Evolutionary conservation across 1,284 basidiomycete genomes (phyloP).

Genomic region (Sporisorium iseilematis-ciliati): DNA sequence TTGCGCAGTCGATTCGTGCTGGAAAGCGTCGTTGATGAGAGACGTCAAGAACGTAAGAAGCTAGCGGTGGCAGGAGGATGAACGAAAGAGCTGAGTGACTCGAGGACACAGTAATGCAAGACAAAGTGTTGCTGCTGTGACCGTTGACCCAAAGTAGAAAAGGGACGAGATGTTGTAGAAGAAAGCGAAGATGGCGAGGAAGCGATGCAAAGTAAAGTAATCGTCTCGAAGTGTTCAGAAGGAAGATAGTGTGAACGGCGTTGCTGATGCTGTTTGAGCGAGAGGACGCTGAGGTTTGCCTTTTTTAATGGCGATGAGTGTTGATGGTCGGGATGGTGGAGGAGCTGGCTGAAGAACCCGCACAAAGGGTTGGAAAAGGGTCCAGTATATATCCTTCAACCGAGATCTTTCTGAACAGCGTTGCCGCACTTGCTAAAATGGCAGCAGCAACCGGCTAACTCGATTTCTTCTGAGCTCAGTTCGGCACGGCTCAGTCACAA

Average conservation of each 20-base stretch:
- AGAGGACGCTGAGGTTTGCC: not conserved
- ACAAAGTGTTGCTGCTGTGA: not conserved
- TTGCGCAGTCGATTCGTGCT: too few relatives aligned
- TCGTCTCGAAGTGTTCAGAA: not conserved
- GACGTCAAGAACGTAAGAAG: not conserved
- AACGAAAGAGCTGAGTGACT: not conserved
- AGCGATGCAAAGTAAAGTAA: too few relatives aligned
- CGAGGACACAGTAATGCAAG: not conserved
- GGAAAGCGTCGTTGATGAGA: too few relatives aligned
- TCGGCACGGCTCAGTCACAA: too few relatives aligned
- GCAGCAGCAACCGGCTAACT: not conserved
- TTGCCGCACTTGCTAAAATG: not conserved
- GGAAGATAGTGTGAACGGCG: not conserved
- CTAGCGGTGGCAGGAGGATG: not conserved
- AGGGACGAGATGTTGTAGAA: not conserved
- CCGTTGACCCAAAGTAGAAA: not conserved
- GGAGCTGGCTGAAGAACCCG: not conserved
- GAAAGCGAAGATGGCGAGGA: not conserved
- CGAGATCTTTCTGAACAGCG: not conserved
- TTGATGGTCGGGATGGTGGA: slow-evolving; percentile 1
- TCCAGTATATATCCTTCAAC: slow-evolving; percentile 5
- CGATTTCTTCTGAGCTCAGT: slow-evolving; percentile 1
- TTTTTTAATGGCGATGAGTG: slow-evolving; percentile 9
- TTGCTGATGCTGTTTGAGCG: not conserved
- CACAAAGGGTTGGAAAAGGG: slow-evolving; percentile 1